Evolutionary conservation across 2,329 filamentous ascomycete genomes (phyloP), one percentile per base, ranked within the genome.

Genomic region (Fusarium haematococcum): DNA sequence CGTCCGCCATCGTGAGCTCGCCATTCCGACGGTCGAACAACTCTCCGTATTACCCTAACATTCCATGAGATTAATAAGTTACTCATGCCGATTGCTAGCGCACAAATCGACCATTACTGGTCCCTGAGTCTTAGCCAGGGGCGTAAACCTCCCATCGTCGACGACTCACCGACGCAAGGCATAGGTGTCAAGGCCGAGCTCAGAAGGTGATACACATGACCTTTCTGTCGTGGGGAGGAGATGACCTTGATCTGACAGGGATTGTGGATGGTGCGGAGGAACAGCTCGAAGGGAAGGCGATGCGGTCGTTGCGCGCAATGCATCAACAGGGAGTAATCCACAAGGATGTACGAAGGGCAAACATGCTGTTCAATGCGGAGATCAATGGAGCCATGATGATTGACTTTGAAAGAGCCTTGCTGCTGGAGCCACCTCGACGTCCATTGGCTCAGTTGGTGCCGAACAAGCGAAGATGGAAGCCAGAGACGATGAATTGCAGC

Each of bases 311-410:
- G 25, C 25, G 35, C 4, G 67, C 68, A 10, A 62, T 83, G 6
- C 77, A 82, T 70, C 10, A 43, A 57, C 23, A 70, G 39, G 78
- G 80, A 1, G 75, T 82, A n/a, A 59, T 78, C 3, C 75, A 83
- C 50, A 68, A 67, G 7, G 80, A 82, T 59, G 61, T 79, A 5
- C 65, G 73, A 23, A 3, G 13, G 13, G 52, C 59, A 25, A 82
- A 83, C 58, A 76, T 82, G 50, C 56, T 83, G 39, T 70, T 73
- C 3, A 78, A 80, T 63, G 30, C 33, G 1, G 72, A 78, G 67
- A 77, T 73, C 1, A 64, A 68, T 6, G 35, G 72, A 16, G 65
- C 81, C 14, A 80, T 83, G 16, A 39, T 39, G 16, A 39, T 39
- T 39, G 16, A 39, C 35, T 39, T 39, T 18, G 16, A 39, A 39